These are phyloP conservation scores for Malus orientalis DNA, from an alignment of 306 rosid species.

Conservation along the genomic window DNA sequence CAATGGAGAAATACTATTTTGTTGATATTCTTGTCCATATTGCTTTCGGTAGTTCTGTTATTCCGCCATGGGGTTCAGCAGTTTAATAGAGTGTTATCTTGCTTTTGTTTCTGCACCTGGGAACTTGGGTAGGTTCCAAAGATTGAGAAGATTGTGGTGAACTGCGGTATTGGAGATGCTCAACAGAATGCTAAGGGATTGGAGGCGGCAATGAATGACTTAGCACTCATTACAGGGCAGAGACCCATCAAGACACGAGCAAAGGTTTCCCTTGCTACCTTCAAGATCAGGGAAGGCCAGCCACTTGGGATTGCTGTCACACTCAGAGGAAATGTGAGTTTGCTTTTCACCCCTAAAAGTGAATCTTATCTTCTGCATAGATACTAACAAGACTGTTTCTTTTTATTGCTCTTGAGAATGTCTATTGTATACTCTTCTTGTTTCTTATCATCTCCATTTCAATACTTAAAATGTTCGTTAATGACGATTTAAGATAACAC, in stretches of 20 bases:
- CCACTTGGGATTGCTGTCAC: conserved; percentile 97
- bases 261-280: conserved; percentile 70
- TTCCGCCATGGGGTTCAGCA: not conserved
- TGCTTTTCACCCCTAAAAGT: not conserved
- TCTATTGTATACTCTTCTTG: not conserved
- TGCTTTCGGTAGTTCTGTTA: not conserved
- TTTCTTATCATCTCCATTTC: not conserved
- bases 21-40: not conserved
- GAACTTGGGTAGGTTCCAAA: conserved; percentile 65
- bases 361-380: not conserved
- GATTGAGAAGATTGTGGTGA: conserved; percentile 83
- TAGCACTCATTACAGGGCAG: conserved; percentile 82
- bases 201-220: conserved; percentile 83
- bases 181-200: conserved; percentile 93
- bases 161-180: conserved; percentile 96
- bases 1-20: not conserved
- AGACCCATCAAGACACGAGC: conserved; percentile 91
- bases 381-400: not conserved
- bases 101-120: conserved; percentile 19
- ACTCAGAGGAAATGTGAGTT: conserved; percentile 79
- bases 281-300: conserved; percentile 97
- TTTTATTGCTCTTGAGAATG: not conserved
- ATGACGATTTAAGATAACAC: not conserved
- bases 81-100: not conserved
- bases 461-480: not conserved